Base-by-base conservation (phyloP, 257 asterid genomes). In the Paulownia fortunei region DNA sequence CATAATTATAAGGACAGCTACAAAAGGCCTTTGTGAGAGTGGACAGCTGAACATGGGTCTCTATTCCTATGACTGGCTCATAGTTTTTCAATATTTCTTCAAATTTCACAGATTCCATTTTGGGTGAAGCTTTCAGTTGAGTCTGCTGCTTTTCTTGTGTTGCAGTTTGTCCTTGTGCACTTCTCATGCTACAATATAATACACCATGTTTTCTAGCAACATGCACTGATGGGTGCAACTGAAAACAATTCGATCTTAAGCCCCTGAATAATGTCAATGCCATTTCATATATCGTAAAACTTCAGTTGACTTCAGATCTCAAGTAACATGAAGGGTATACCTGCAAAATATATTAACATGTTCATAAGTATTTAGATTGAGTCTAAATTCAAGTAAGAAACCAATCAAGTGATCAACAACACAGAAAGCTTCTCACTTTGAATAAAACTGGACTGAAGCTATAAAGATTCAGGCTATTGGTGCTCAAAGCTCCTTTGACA, bases 31-130 rank as follows among this genome's bases (percentile, higher is more conserved):
- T 88, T 34, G 92, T 88, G 13, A 41, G 82, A 30, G 92, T 88
- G 24, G 92, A 78, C 55, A 88, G 89, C 90, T 96, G 99, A 51
- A 96, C 97, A 73, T 93, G 99, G 23, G 98, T 96, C 84, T 92
- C 98, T 42, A 96, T 93, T 68, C 98, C 99, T 58, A 93, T 93
- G 82, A 96, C 85, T 21, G 99, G 87, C 82, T 96, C 99, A 21
- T 76, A 93, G 80, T 90, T 87, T 85, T 89, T 90, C 84, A 88
- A 71, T 52, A 86, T 27, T 19, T 89, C 90, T 56, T 93, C 90
- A 16, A 82, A 66, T 64, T 84, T 82, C 55, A 73, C 82, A 11
- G 90, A 78, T 58, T 85, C 84, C 68, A 24, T 65, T 69, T 79
- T 79, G 32, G 83, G 77, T 30, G 90, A 79, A 72, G 77, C 84